Base-by-base conservation (phyloP, 257 asterid species). In the Solanum chiquidenum region DNA sequence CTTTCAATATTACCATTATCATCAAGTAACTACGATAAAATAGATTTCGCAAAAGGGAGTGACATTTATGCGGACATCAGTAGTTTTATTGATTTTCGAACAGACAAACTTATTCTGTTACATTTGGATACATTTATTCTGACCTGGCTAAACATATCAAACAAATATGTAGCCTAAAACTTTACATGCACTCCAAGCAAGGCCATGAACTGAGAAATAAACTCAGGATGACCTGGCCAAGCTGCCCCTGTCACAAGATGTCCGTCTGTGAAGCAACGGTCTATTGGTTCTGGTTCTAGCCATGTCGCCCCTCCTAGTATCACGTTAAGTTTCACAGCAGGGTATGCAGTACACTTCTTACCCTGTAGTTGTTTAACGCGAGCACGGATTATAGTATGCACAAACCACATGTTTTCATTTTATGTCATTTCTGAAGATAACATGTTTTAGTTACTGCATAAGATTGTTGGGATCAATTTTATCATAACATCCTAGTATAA, bases 161-260 rank as follows among this genome's bases (percentile, higher is more conserved):
- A 42, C 27, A 20, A 3, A 37, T 31, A 20, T 5, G 73, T 14
- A 73, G 7, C 35, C 88, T 86, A 94, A 86, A 94, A 94, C 0
- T 91, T 84, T 34, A 93, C 94, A 1, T 64, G 66, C 4, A 96
- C 88, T 88, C 98, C 98, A 37, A 97, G 95, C 87, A 97, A 92
- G 11, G 89, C 91, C 98, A 97, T 97, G 83, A 97, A 94, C 90
- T 95, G 99, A 33, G 98, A 94, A 71, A 97, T 79, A 40, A 97
- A 97, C 90, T 95, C 97, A 3, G 98, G 99, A 90, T 97, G 99
- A 21, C 96, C 99, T 0, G 99, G 99, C 99, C 99, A 97, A 35
- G 99, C 99, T 27, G 99, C 98, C 77, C 99, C 98, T 3, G 99
- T 97, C 23, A 97, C 99, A 88, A 97, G 94, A 91, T 96, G 92